Conservation (phyloP, 345 rosid species). For the Citrus maxima region DNA sequence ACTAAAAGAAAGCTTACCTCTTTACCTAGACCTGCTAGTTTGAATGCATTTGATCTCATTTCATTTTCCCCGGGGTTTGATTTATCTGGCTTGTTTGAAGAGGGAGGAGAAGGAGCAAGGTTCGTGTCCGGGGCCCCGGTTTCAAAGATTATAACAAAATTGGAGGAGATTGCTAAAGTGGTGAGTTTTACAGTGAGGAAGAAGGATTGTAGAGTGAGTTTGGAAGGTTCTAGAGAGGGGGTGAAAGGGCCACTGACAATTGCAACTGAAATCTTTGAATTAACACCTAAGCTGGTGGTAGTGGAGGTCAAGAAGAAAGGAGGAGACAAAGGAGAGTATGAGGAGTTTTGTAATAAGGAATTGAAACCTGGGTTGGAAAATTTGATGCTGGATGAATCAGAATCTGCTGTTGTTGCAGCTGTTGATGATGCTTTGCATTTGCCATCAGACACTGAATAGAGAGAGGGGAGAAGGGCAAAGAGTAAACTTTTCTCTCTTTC, state of each 20-base stretch:
- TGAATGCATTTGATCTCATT: constrained; percentile 71
- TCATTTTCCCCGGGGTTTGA: constrained; percentile 76
- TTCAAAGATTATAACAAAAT: constrained; percentile 53
- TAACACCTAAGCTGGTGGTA: constrained; percentile 61
- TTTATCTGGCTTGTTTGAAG: constrained; percentile 67
- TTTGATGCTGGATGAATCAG: constrained; percentile 55
- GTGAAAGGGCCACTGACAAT: constrained; percentile 59
- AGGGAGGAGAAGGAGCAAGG: constrained; percentile 61
- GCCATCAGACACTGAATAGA: constrained; percentile 68
- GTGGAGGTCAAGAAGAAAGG: constrained; percentile 90
- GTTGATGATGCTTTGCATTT: constrained; percentile 33
- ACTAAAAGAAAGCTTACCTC: constrained; percentile 23
- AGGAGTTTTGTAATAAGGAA: constrained; percentile 68
- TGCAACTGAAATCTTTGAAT: constrained; percentile 64
- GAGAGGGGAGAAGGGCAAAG: constrained; percentile 31
- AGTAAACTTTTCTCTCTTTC: constrained; percentile 30
- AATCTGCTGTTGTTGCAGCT: constrained; percentile 13
- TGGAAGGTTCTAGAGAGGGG: constrained; percentile 69
- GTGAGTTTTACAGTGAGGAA: constrained; percentile 75
- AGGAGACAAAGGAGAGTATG: constrained; percentile 77
- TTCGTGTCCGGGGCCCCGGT: constrained; percentile 62
- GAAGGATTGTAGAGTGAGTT: constrained; percentile 68
- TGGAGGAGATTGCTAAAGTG: constrained; percentile 66
- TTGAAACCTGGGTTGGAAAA: constrained; percentile 73
- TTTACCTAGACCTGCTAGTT: constrained; percentile 54